Base-by-base conservation (phyloP, 2,329 filamentous ascomycete species). In the Aspergillus fructus region DNA sequence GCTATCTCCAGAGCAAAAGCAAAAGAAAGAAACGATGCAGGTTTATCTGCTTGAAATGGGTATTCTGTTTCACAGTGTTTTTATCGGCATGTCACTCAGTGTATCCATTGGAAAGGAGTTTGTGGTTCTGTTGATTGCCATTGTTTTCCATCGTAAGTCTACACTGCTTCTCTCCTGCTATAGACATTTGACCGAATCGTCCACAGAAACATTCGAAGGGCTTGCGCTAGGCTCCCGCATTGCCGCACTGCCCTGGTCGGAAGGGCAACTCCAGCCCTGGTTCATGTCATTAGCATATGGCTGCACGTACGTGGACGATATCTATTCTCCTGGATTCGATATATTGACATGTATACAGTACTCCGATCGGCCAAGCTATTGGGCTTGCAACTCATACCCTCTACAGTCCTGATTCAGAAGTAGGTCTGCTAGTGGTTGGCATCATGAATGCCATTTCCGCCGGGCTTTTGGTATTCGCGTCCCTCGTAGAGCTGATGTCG, bases 361-460 rank as follows among this genome's bases (percentile, higher is more conserved):
- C 90, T 0, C 90, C 90, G 0, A 77, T 92, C 21, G 90, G 89
- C 13, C 89, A 93, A 70, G 89, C 89, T 1, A 90, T 93, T 57
- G 90, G 90, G 0, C 79, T 93, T 15, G 78, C 86, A 3, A 85
- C 91, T 3, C 89, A 92, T 68, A 84, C 83, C 11, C 78, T 91
- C 62, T 93, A 93, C 73, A 88, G 89, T 61, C 89, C 90, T 0
- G 80, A 84, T 67, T 89, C 87, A 60, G 84, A 90, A 71, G 83
- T 85, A 0, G 89, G 90, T 0, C 76, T 93, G 34, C 77, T 93
- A 12, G 84, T 93, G 69, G 89, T 93, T 2, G 90, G 90, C 12
- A 83, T 89, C 65, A 93, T 93, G 89, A 93, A 93, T 64, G 89
- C 89, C 48, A 87, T 93, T 37, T 91, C 88, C 0, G 85, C 87